phyloP scores from a whole-genome alignment of 2,329 filamentous ascomycete species.

The Penicillium sp. region DNA sequence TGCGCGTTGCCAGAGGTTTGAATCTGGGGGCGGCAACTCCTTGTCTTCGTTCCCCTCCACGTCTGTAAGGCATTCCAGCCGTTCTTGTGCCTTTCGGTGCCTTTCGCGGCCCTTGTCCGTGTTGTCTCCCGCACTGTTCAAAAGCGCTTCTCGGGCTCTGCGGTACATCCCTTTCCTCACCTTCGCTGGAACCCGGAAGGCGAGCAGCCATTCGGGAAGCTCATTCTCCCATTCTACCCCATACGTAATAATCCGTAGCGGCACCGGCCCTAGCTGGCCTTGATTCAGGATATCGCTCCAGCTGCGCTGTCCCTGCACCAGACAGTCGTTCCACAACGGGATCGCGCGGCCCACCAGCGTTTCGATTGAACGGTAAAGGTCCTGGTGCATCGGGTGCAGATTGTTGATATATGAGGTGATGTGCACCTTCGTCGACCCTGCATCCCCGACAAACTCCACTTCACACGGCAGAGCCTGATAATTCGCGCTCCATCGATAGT shows the following conservation, averaged over 20 bases:
- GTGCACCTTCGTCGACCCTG: background rate
- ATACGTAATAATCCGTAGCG: no score
- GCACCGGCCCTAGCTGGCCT: no score
- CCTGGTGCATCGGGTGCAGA: background rate
- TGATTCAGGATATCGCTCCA: background rate
- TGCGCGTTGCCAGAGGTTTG: background rate
- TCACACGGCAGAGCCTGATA: background rate
- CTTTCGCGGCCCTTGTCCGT: no score
- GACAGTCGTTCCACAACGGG: background rate
- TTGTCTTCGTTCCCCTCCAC: no score
- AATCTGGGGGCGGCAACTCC: no score
- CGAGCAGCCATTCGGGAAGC: no score
- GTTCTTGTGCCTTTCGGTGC: no score
- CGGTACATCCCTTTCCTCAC: no score
- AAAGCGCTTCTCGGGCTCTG: no score
- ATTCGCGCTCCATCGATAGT: background rate
- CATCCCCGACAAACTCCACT: background rate
- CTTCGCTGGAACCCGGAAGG: no score
- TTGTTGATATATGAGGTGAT: background rate
- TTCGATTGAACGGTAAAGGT: background rate
- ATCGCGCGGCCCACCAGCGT: background rate
- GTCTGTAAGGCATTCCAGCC: background rate
- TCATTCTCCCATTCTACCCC: no score
- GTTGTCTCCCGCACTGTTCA: no score
- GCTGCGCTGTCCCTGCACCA: background rate